A percentile compares a stretch with the other conserved stretches of the same genome.
These are phyloP conservation scores for Exophiala viscosa DNA, from an alignment of 2,329 filamentous ascomycete genomes.

Conservation along the genomic window DNA sequence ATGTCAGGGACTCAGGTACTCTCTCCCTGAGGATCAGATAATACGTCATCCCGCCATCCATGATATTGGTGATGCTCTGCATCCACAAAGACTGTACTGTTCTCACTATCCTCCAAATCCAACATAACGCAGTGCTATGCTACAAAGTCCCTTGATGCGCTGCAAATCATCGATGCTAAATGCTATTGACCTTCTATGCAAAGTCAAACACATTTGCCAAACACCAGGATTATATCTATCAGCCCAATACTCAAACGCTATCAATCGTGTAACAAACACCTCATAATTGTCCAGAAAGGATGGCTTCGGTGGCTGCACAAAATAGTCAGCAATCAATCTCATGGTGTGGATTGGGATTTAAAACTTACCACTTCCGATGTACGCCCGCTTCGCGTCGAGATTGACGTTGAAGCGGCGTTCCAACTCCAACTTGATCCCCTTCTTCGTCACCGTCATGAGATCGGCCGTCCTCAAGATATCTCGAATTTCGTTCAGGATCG, in stretches of 20 bases:
- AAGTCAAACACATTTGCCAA: not conserved
- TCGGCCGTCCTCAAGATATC: conserved; percentile 89
- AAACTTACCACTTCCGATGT: conserved; percentile 84
- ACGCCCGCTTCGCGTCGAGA: conserved; percentile 82
- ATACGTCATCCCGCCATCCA: too few species aligned
- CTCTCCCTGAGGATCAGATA: too few species aligned
- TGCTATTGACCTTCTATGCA: too few species aligned
- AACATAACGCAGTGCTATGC: too few species aligned
- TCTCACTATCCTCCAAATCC: too few species aligned
- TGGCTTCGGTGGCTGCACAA: conserved; percentile 67
- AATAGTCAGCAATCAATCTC: conserved; percentile 31
- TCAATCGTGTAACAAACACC: conserved; percentile 1
- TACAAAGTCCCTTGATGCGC: too few species aligned
- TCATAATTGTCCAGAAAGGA: conserved; percentile 71
- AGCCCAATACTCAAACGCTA: conserved; percentile 4
- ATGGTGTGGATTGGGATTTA: not conserved
- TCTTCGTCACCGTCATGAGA: conserved; percentile 97
- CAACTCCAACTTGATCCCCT: conserved; percentile 90
- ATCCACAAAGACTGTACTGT: too few species aligned
- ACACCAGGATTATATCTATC: not conserved
- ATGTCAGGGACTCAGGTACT: too few species aligned
- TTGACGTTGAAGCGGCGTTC: conserved; percentile 85
- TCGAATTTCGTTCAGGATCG: conserved; percentile 85
- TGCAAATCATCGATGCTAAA: too few species aligned
- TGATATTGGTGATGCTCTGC: too few species aligned